Conservation (phyloP, 768 basidiomycete species). For the Auriscalpium orientale region DNA sequence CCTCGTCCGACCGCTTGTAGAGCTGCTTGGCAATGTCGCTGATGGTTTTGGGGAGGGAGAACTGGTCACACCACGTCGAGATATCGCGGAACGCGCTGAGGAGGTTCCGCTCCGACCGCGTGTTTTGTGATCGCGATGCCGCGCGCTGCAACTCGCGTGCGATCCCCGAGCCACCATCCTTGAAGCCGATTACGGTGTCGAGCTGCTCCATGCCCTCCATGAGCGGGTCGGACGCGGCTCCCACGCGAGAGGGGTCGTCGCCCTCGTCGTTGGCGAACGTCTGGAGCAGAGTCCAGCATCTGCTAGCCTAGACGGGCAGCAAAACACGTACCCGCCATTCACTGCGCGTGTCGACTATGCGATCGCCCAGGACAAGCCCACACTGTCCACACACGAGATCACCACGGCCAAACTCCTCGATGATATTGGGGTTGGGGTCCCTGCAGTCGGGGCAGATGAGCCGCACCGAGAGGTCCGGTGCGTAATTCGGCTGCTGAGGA, state of each 20-base stretch:
- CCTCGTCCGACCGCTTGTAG: slow-evolving; percentile 95
- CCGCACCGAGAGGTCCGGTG: slow-evolving; percentile 79
- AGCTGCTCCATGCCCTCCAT: slow-evolving; percentile 94
- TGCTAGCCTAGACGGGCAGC: slow-evolving; percentile 8
- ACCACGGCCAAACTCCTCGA: slow-evolving; percentile 96
- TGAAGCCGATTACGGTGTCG: slow-evolving; percentile 91
- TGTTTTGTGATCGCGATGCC: slow-evolving; percentile 69
- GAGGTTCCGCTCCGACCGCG: slow-evolving; percentile 79
- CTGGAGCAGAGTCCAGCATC: slow-evolving; percentile 32
- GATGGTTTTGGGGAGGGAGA: slow-evolving; percentile 89
- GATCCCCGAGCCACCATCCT: slow-evolving; percentile 90
- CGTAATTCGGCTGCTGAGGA: slow-evolving; percentile 52
- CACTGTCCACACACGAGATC: slow-evolving; percentile 94
- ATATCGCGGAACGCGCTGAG: slow-evolving; percentile 88
- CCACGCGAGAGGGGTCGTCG: slow-evolving; percentile 99
- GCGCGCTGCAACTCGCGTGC: slow-evolving; percentile 91
- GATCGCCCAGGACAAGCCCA: slow-evolving; percentile 91
- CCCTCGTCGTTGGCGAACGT: slow-evolving; percentile 99
- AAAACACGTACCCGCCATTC: slow-evolving; percentile 83
- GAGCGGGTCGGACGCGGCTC: slow-evolving; percentile 88
- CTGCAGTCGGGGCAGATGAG: slow-evolving; percentile 94
- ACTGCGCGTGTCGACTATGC: slow-evolving; percentile 94
- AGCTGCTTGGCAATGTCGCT: slow-evolving; percentile 95
- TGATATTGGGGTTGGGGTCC: slow-evolving; percentile 87
- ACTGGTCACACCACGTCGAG: slow-evolving; percentile 89